Percentiles rank a stretch among this genome's conserved stretches.
Conservation (phyloP, 2,329 filamentous ascomycete genomes). For the Diplodia scrobiculata region DNA sequence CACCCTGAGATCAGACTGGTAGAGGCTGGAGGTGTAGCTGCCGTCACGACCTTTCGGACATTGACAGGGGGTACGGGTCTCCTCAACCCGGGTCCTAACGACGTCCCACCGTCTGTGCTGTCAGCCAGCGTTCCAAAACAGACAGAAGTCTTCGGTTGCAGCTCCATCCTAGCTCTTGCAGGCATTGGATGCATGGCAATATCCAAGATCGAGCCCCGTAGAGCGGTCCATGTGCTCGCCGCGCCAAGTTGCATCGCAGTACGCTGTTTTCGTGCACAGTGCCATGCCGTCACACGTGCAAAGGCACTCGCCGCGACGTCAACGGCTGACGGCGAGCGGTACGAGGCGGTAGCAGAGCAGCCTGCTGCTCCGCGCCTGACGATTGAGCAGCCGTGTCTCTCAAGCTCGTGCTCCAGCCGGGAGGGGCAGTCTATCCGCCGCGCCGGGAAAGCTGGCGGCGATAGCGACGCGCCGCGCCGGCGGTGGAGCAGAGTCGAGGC, state of each 20-base stretch:
- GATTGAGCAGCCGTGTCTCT: constrained; percentile 10
- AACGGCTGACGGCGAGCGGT: constrained; percentile 10
- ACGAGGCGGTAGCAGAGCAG: background rate
- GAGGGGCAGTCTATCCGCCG: constrained; percentile 10
- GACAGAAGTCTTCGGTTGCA: constrained; percentile 27
- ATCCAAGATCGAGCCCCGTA: constrained; percentile 17
- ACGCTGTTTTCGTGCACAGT: constrained; percentile 18
- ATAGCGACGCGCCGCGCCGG: background rate
- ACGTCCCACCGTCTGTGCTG: constrained; percentile 30
- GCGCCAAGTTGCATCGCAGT: constrained; percentile 9
- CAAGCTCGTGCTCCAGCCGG: constrained; percentile 13
- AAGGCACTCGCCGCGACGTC: constrained; percentile 11
- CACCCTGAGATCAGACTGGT: constrained; percentile 28
- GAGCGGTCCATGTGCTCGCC: constrained; percentile 16
- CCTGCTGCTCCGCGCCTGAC: constrained; percentile 15
- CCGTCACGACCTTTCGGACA: constrained; percentile 30
- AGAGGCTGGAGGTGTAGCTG: constrained; percentile 29
- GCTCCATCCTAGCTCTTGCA: constrained; percentile 29
- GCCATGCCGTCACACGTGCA: constrained; percentile 26
- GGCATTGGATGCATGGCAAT: constrained; percentile 18
- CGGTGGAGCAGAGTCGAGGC: background rate
- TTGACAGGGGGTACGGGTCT: constrained; percentile 31
- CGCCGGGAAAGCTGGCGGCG: constrained; percentile 17
- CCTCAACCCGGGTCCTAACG: constrained; percentile 28
- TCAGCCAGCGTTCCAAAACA: constrained; percentile 30